Evolutionary conservation across 352 stramenopile genomes (phyloP).

Genomic region (Peronospora destructor): DNA sequence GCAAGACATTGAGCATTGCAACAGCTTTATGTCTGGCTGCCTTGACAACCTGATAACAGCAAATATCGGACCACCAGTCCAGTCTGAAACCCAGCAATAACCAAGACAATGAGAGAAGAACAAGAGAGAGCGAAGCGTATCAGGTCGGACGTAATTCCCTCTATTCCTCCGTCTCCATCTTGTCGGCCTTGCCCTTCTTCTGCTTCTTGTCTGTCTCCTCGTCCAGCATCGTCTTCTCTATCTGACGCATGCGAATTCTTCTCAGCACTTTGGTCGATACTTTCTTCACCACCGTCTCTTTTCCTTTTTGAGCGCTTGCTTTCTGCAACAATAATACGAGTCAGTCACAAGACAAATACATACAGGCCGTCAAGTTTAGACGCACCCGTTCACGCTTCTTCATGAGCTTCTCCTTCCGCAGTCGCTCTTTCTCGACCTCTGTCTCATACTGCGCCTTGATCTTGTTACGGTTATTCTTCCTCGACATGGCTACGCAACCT

Average conservation of each 20-base stretch:
- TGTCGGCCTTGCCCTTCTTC: constrained; percentile 26
- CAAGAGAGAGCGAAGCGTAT: too few relatives aligned
- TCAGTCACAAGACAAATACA: neutral
- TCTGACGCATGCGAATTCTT: constrained; percentile 51
- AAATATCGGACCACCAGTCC: too few relatives aligned
- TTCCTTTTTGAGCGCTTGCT: constrained; percentile 39
- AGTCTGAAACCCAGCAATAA: too few relatives aligned
- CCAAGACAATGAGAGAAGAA: too few relatives aligned
- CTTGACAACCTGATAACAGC: too few relatives aligned
- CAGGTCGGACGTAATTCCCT: neutral
- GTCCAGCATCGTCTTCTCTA: constrained; percentile 51
- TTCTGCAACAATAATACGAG: constrained; percentile 22
- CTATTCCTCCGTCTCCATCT: constrained; percentile 59
- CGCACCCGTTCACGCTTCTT: constrained; percentile 65
- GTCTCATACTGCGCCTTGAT: constrained; percentile 79
- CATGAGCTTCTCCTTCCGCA: constrained; percentile 62
- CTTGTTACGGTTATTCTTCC: constrained; percentile 76
- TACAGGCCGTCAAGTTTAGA: neutral
- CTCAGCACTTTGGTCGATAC: constrained; percentile 66
- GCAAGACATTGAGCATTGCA: too few relatives aligned
- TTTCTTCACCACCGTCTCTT: constrained; percentile 63
- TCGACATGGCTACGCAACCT: constrained; percentile 40
- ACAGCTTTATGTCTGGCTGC: too few relatives aligned
- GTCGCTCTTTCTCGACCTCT: constrained; percentile 64
- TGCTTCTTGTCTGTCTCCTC: constrained; percentile 19